Evolutionary conservation across 768 basidiomycete species (phyloP).

Genomic region (Russula emetica): DNA sequence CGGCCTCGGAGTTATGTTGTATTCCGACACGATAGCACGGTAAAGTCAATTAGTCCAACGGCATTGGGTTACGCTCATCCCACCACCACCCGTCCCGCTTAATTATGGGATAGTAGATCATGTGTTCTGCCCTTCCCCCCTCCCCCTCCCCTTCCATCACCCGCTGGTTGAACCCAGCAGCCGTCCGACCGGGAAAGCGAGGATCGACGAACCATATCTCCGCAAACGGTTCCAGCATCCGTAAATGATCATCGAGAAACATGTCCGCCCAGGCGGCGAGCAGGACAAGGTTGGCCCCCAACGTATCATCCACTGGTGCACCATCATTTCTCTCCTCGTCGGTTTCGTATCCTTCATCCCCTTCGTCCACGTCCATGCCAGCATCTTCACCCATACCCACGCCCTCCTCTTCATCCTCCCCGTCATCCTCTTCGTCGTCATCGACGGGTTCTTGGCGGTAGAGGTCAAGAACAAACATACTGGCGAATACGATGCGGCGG

Average conservation of each 20-base stretch:
- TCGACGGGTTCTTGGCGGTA: neutral
- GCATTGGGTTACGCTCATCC: neutral
- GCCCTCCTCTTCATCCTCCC: neutral
- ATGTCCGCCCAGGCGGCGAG: constrained; percentile 23
- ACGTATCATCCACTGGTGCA: neutral
- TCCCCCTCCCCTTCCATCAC: constrained; percentile 1
- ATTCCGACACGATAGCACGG: too few species aligned
- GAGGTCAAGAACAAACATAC: constrained; percentile 21
- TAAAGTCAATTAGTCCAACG: constrained; percentile 1
- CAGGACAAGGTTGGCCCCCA: constrained; percentile 9
- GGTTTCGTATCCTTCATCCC: constrained; percentile 9
- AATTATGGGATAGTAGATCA: constrained; percentile 5
- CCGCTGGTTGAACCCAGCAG: constrained; percentile 14
- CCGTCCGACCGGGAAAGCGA: constrained; percentile 4
- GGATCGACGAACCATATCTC: constrained; percentile 24
- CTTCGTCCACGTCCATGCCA: constrained; percentile 18
- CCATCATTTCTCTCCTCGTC: neutral
- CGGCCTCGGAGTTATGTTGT: too few species aligned
- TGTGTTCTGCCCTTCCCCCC: constrained; percentile 10
- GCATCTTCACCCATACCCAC: neutral
- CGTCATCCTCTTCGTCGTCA: constrained; percentile 2
- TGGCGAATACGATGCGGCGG: constrained; percentile 18
- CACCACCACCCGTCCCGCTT: constrained; percentile 20
- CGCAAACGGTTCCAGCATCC: constrained; percentile 18
- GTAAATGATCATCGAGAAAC: constrained; percentile 24